Evolutionary conservation across 108 stramenopile genomes (phyloP).

Genomic region (Parmales sp.): DNA sequence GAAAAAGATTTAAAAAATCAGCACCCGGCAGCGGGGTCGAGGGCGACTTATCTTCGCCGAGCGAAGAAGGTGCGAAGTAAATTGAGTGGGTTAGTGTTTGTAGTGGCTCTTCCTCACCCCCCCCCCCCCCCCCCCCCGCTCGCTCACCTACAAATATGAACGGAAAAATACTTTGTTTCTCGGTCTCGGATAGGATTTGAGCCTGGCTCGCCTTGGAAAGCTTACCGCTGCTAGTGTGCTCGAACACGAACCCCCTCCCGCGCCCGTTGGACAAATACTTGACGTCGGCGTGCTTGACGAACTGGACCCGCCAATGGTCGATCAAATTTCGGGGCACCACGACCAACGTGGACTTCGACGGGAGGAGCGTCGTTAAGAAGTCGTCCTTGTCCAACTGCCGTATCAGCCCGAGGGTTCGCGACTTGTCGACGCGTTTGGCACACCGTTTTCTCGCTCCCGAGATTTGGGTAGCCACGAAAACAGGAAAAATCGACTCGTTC

Average conservation of each 20-base stretch:
- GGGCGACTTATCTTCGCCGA: constrained; percentile 32
- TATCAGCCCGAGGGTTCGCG: too few species aligned
- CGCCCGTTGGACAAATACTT: background rate
- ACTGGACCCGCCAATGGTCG: constrained; percentile 56
- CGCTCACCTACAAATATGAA: constrained; percentile 1
- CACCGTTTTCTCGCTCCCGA: too few species aligned
- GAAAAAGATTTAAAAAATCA: constrained; percentile 44
- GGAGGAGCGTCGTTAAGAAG: constrained; percentile 29
- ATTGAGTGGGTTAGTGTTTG: background rate
- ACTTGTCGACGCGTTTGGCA: too few species aligned
- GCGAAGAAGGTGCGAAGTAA: background rate
- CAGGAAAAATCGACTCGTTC: too few species aligned
- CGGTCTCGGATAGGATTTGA: too few species aligned
- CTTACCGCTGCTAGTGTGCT: too few species aligned
- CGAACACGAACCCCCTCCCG: too few species aligned
- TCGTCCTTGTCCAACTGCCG: constrained; percentile 28
- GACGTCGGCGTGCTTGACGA: background rate
- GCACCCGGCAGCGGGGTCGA: constrained; percentile 40
- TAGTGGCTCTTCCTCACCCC: background rate
- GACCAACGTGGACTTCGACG: constrained; percentile 47
- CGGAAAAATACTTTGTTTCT: too few species aligned
- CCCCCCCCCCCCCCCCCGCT: background rate
- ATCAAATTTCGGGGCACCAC: constrained; percentile 62
- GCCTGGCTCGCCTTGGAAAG: too few species aligned
- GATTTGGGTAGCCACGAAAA: too few species aligned